phyloP scores from a whole-genome alignment of 805 yeast genomes.

The Saccharomycopsis sp. region DNA sequence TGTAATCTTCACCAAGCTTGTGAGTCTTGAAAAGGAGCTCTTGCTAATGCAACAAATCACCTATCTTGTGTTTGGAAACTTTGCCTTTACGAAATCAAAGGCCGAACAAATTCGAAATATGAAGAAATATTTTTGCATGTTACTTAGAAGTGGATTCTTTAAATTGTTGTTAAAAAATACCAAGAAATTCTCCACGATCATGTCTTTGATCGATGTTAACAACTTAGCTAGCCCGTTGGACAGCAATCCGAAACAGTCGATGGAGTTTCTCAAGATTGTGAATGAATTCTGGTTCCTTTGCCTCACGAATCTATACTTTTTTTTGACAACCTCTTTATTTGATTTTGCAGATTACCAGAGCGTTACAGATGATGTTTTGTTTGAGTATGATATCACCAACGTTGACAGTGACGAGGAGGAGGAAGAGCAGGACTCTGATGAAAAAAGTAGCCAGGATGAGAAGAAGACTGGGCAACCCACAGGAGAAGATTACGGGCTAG shows the following conservation, averaged over 20 bases:
- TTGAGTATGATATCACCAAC: no score
- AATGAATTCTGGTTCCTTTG: conserved; percentile 18
- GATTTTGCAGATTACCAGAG: conserved; percentile 6
- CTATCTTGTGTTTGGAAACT: conserved; percentile 18
- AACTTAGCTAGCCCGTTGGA: not conserved
- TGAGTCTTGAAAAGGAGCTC: conserved; percentile 10
- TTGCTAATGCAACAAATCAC: conserved; percentile 11
- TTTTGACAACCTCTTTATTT: conserved; percentile 11
- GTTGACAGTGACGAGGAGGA: conserved; percentile 1
- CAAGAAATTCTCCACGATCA: conserved; percentile 10
- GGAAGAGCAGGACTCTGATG: no score
- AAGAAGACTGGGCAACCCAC: no score
- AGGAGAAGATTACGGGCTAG: no score
- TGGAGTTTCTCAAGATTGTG: conserved; percentile 9
- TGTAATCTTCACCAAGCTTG: conserved; percentile 12
- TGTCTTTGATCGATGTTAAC: conserved; percentile 11
- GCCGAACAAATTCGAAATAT: conserved; percentile 7
- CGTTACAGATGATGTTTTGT: no score
- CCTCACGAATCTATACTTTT: conserved; percentile 14
- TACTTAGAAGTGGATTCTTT: conserved; percentile 9
- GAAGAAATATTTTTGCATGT: conserved; percentile 4
- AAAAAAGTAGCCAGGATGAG: no score
- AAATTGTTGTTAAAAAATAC: conserved; percentile 10
- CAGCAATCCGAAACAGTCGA: conserved; percentile 3
- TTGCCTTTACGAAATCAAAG: conserved; percentile 5